Conservation (phyloP, 192 early-diverging fungal genomes). For the Thoreauomyces humboldtii region DNA sequence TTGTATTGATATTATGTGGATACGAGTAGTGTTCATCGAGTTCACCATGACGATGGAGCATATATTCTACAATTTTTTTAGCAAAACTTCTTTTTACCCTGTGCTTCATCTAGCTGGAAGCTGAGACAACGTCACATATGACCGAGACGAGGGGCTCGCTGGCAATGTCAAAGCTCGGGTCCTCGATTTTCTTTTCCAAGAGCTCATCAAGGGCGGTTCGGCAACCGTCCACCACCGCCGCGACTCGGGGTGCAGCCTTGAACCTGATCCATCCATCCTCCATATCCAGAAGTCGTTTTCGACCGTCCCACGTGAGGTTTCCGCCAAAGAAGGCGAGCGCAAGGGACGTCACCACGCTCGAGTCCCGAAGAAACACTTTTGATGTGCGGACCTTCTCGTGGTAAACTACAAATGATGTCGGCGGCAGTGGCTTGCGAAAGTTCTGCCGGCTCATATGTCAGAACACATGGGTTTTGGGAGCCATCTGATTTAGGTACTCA, state of each 20-base stretch:
- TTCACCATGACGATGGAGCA: too few species aligned
- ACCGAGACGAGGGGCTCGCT: background rate
- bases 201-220: slow-evolving; percentile 70
- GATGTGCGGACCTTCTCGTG: slow-evolving; percentile 44
- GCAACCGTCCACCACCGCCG: slow-evolving; percentile 32
- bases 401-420: slow-evolving; percentile 38
- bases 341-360: slow-evolving; percentile 26
- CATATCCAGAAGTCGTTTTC: slow-evolving; percentile 26
- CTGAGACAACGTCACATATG: background rate
- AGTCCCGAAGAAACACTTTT: slow-evolving; percentile 47
- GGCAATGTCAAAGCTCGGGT: slow-evolving; percentile 40
- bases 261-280: slow-evolving; percentile 45
- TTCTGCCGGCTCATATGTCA: slow-evolving; percentile 21
- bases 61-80: too few species aligned
- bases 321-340: slow-evolving; percentile 49
- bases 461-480: background rate
- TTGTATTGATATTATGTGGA: too few species aligned
- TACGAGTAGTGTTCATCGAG: too few species aligned
- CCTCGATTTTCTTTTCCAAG: slow-evolving; percentile 69
- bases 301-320: background rate
- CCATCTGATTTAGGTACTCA: background rate
- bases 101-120: too few species aligned
- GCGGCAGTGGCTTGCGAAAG: slow-evolving; percentile 22
- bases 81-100: too few species aligned
- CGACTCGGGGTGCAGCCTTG: slow-evolving; percentile 20